Evolutionary conservation across 306 rosid genomes (phyloP).

Genomic region (Cercis canadensis): DNA sequence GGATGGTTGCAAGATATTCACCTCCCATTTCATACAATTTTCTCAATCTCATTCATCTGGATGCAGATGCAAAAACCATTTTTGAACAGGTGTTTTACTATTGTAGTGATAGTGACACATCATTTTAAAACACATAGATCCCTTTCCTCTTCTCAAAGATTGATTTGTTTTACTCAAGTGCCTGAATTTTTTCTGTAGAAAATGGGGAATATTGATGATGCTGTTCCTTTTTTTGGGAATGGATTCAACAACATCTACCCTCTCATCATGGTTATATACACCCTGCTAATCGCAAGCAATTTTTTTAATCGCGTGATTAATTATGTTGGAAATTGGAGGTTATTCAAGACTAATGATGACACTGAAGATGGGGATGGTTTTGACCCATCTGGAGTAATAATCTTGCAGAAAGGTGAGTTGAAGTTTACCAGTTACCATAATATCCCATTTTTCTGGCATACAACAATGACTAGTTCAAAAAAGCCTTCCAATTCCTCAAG

Average conservation of each 20-base stretch:
- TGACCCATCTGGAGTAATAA: constrained; percentile 88
- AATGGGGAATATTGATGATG: constrained; percentile 91
- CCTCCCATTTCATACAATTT: constrained; percentile 95
- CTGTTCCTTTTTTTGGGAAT: constrained; percentile 91
- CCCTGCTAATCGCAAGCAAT: constrained; percentile 75
- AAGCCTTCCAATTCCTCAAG: neutral
- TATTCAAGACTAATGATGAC: constrained; percentile 67
- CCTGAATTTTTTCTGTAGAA: constrained; percentile 61
- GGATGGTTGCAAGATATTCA: constrained; percentile 98
- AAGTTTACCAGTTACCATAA: constrained; percentile 6
- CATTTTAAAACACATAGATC: too few relatives aligned
- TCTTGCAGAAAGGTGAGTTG: constrained; percentile 75
- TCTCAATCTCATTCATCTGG: constrained; percentile 88
- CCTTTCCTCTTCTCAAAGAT: constrained; percentile 11
- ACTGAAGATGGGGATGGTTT: constrained; percentile 86
- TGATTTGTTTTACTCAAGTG: constrained; percentile 11
- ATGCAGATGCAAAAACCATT: constrained; percentile 54
- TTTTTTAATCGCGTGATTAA: constrained; percentile 68
- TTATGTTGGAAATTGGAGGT: constrained; percentile 81
- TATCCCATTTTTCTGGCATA: neutral
- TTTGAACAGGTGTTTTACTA: constrained; percentile 72
- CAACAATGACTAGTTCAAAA: neutral
- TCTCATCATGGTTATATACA: constrained; percentile 91
- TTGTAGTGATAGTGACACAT: neutral
- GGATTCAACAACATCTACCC: constrained; percentile 93